Conservation (phyloP, 768 basidiomycete genomes). For the Trametes maxima region DNA sequence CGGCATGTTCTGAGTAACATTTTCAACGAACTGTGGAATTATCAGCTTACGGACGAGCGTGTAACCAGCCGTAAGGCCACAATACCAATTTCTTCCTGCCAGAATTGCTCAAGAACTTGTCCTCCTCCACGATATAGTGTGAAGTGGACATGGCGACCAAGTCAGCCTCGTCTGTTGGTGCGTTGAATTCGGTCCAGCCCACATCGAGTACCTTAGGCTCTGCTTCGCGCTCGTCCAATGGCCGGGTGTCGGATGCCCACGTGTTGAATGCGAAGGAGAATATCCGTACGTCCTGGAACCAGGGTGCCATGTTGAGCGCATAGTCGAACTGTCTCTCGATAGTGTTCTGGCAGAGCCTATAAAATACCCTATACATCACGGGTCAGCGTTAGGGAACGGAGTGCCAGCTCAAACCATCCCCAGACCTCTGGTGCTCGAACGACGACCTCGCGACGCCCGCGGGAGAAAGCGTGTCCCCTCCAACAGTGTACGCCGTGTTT, state of each 20-base stretch:
- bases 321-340: conserved; percentile 33
- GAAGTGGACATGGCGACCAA: conserved; percentile 13
- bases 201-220: conserved; percentile 40
- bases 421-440: conserved; percentile 33
- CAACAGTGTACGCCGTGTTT: conserved; percentile 25
- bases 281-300: conserved; percentile 37
- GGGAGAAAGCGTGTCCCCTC: neutral
- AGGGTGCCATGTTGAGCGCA: conserved; percentile 34
- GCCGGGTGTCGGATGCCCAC: conserved; percentile 39
- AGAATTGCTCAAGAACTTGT: conserved; percentile 21
- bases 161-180: conserved; percentile 24
- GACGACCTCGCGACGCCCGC: conserved; percentile 18
- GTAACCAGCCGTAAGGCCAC: neutral
- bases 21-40: conserved; percentile 4
- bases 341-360: conserved; percentile 19
- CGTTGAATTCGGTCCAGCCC: conserved; percentile 45
- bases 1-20: conserved; percentile 10
- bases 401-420: neutral
- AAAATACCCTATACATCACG: conserved; percentile 17
- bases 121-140: conserved; percentile 22
- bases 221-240: conserved; percentile 31
- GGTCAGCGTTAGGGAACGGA: neutral
- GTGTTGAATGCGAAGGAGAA: conserved; percentile 41
- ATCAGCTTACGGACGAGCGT: neutral
- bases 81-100: conserved; percentile 17